Evolutionary conservation across 345 rosid species (phyloP).

Genomic region (Aethionema arabicum): DNA sequence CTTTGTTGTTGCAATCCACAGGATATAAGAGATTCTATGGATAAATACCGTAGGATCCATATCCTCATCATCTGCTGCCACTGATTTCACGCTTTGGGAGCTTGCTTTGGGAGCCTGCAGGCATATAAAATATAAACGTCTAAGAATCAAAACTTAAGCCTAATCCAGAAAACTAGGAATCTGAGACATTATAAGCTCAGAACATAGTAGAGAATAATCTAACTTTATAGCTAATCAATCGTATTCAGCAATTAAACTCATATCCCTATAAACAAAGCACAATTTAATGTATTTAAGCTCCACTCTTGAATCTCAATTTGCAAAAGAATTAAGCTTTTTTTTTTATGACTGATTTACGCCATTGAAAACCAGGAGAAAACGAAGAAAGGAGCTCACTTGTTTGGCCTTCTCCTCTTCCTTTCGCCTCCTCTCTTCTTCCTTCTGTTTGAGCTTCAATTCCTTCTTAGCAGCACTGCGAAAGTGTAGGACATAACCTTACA

Average conservation of each 20-base stretch:
- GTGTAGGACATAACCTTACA: not conserved
- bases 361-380: not conserved
- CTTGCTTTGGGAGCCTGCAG: slow-evolving; percentile 46
- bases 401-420: slow-evolving; percentile 74
- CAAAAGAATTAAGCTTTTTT: not conserved
- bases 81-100: slow-evolving; percentile 43
- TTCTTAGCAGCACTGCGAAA: slow-evolving; percentile 76
- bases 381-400: slow-evolving; percentile 24
- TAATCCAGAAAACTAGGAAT: not conserved
- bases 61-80: slow-evolving; percentile 83
- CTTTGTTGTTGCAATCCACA: slow-evolving; percentile 6
- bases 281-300: not conserved
- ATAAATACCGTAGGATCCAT: slow-evolving; percentile 86
- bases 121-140: not conserved
- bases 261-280: not conserved
- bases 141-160: not conserved
- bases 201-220: too few species aligned
- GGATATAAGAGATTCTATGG: not conserved
- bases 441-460: slow-evolving; percentile 68
- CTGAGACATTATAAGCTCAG: not conserved
- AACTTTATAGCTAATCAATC: too few species aligned
- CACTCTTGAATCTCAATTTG: not conserved
- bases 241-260: too few species aligned
- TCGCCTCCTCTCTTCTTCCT: slow-evolving; percentile 73
- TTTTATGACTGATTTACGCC: not conserved